These are phyloP conservation scores for Priceomyces medius DNA, from an alignment of 805 yeast species.

Conservation along the genomic window DNA sequence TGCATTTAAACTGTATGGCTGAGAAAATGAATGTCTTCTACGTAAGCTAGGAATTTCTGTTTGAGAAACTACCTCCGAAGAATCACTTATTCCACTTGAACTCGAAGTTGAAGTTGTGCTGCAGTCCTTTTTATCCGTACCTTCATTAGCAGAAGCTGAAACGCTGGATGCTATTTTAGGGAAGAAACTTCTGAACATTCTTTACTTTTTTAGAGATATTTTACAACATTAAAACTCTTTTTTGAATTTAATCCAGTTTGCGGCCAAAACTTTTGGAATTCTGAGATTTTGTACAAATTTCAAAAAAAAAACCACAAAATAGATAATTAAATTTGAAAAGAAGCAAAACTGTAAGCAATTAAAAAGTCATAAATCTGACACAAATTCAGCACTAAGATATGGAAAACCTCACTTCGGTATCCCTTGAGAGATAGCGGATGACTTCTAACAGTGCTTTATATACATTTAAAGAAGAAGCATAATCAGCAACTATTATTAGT, in stretches of 20 bases:
- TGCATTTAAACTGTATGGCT: constrained; percentile 4
- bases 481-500: too few species aligned
- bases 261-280: background rate
- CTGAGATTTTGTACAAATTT: background rate
- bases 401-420: too few species aligned
- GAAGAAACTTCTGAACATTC: constrained; percentile 5
- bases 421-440: too few species aligned
- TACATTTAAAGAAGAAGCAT: too few species aligned
- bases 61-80: background rate
- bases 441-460: too few species aligned
- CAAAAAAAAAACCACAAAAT: background rate
- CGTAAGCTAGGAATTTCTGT: constrained; percentile 5
- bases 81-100: background rate
- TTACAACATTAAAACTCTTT: background rate
- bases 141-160: background rate
- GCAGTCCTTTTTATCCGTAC: background rate
- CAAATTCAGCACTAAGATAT: too few species aligned
- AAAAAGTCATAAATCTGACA: too few species aligned
- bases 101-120: constrained; percentile 2
- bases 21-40: constrained; percentile 15
- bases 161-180: background rate
- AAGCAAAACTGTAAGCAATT: too few species aligned
- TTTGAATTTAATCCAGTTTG: background rate
- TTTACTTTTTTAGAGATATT: background rate
- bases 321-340: too few species aligned